phyloP scores from a whole-genome alignment of 2,329 filamentous ascomycete species.

The Hirsutella minnesotensis region DNA sequence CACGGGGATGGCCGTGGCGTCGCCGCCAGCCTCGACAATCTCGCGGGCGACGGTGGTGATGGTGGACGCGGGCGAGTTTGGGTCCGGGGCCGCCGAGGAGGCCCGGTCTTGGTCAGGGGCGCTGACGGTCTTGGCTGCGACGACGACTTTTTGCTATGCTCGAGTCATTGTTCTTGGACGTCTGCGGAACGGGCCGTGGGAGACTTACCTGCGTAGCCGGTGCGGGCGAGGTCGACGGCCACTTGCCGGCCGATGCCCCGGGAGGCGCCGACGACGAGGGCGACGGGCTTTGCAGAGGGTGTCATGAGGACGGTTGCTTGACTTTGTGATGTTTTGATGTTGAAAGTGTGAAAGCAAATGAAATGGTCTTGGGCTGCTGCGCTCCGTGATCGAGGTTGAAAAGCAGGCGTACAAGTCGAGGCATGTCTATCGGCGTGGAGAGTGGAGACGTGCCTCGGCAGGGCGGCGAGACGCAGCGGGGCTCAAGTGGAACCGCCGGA shows the following conservation, averaged over 20 bases:
- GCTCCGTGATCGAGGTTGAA: no score
- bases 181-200: not conserved
- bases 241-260: constrained; percentile 73
- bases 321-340: no score
- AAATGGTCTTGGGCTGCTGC: no score
- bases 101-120: constrained; percentile 41
- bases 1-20: constrained; percentile 53
- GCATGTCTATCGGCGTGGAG: no score
- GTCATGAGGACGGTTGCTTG: not conserved
- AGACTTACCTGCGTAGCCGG: constrained; percentile 53
- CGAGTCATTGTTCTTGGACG: not conserved
- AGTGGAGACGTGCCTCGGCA: not conserved
- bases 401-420: no score
- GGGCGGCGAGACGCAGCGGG: not conserved
- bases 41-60: constrained; percentile 72
- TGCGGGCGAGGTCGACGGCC: constrained; percentile 61
- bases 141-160: constrained; percentile 43
- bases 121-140: constrained; percentile 65
- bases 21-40: constrained; percentile 52
- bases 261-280: constrained; percentile 63
- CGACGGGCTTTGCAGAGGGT: constrained; percentile 37
- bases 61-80: constrained; percentile 63
- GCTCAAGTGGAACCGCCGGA: not conserved
- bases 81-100: constrained; percentile 58
- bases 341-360: no score